These are phyloP conservation scores for Stephania cephalantha DNA, from an alignment of 164 flowering plant genomes.

Conservation along the genomic window DNA sequence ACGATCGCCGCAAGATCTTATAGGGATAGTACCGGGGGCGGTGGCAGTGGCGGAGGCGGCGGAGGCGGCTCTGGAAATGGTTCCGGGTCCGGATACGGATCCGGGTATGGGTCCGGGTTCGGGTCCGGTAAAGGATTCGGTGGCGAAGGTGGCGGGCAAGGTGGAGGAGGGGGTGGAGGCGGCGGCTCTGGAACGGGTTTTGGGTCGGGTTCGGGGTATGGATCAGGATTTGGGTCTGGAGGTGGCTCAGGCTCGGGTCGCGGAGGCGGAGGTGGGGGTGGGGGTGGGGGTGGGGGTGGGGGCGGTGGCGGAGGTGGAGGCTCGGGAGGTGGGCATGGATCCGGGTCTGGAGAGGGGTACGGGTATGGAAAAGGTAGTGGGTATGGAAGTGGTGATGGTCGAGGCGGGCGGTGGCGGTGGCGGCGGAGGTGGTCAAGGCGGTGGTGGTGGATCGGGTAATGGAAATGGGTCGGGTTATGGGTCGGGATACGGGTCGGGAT, in stretches of 20 bases:
- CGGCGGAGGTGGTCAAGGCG: neutral
- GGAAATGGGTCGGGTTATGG: neutral
- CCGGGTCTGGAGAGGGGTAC: conserved; percentile 2
- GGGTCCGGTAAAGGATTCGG: conserved; percentile 9
- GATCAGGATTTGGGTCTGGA: conserved; percentile 5
- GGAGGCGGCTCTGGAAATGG: conserved; percentile 18
- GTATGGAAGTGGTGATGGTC: neutral
- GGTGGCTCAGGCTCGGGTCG: neutral
- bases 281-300: neutral
- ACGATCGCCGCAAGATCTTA: conserved; percentile 9
- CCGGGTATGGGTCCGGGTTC: conserved; percentile 15
- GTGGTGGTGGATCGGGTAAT: neutral
- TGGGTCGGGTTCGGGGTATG: conserved; percentile 3
- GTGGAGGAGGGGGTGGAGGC: conserved; percentile 8
- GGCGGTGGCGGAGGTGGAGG: neutral
- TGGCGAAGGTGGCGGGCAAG: neutral
- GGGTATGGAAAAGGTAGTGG: neutral
- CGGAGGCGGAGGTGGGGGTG: conserved; percentile 5
- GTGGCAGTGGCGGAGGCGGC: conserved; percentile 10
- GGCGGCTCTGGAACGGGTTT: conserved; percentile 7
- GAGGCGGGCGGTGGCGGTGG: neutral
- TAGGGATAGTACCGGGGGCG: neutral
- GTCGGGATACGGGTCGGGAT: neutral
- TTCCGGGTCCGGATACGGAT: conserved; percentile 12
- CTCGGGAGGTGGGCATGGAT: conserved; percentile 1